Percentiles rank a stretch among this genome's conserved stretches.
Conservation (phyloP, 2,329 filamentous ascomycete species). For the Chlorencoelia australis region DNA sequence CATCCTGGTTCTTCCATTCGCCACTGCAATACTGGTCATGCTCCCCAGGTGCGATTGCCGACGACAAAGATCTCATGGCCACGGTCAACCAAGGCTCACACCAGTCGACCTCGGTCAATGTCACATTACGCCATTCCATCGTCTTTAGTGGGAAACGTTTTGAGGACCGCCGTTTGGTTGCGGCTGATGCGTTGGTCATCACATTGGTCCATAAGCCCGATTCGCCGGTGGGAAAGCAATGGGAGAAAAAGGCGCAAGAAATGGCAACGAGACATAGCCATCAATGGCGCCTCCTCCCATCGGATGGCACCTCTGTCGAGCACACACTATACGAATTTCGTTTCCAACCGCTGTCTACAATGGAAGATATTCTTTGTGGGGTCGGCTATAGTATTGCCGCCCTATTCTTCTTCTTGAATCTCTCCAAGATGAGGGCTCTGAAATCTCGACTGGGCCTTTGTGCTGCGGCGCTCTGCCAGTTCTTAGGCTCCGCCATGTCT, state of each 20-base stretch:
- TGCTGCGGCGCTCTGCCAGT: slow-evolving; percentile 59
- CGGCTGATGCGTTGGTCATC: slow-evolving; percentile 69
- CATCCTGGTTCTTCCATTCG: slow-evolving; percentile 74
- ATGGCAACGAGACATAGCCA: slow-evolving; percentile 39
- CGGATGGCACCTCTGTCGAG: slow-evolving; percentile 40
- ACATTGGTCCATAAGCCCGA: slow-evolving; percentile 61
- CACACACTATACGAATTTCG: slow-evolving; percentile 69
- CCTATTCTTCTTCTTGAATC: slow-evolving; percentile 54
- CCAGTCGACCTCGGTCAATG: slow-evolving; percentile 57
- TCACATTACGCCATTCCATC: slow-evolving; percentile 66
- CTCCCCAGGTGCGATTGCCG: slow-evolving; percentile 44
- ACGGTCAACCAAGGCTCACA: slow-evolving; percentile 59
- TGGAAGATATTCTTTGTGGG: slow-evolving; percentile 53
- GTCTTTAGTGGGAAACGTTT: slow-evolving; percentile 78
- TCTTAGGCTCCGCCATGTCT: slow-evolving; percentile 59
- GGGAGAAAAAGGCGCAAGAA: slow-evolving; percentile 48
- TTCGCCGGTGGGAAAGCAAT: slow-evolving; percentile 52
- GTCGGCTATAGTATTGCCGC: slow-evolving; percentile 55
- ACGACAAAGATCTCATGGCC: slow-evolving; percentile 51
- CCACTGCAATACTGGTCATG: slow-evolving; percentile 73
- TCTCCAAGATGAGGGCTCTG: slow-evolving; percentile 62
- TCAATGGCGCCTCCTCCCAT: slow-evolving; percentile 57
- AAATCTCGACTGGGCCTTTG: slow-evolving; percentile 68
- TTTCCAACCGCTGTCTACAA: slow-evolving; percentile 60
- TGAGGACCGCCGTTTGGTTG: slow-evolving; percentile 53